A percentile compares a stretch with the other conserved stretches of the same genome.
Conservation (phyloP, 2,329 filamentous ascomycete species). For the Pyrenophora tritici-repentis region DNA sequence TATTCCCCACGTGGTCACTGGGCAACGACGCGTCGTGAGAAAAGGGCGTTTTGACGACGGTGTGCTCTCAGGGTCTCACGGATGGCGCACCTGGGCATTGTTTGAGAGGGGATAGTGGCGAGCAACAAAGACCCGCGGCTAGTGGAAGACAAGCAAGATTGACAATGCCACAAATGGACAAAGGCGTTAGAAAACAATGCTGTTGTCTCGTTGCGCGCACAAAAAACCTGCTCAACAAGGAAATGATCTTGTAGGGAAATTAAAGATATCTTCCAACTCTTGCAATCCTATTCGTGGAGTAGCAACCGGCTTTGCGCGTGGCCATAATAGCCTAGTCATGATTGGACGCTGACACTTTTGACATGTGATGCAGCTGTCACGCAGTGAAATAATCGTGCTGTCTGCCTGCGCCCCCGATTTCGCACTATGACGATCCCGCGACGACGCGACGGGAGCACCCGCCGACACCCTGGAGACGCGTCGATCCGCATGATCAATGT, state of each 20-base stretch:
- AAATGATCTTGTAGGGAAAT: no score
- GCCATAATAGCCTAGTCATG: no score
- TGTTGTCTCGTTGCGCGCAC: neutral
- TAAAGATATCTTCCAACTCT: no score
- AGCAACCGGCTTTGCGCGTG: no score
- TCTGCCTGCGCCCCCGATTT: no score
- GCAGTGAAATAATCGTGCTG: neutral
- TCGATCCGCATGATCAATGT: no score
- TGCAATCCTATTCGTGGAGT: no score
- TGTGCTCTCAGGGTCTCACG: constrained; percentile 1
- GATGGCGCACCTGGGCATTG: neutral
- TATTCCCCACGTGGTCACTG: neutral
- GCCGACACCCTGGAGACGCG: no score
- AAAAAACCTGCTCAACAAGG: no score
- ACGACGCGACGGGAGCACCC: no score
- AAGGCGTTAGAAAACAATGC: constrained; percentile 6
- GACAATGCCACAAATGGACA: constrained; percentile 11
- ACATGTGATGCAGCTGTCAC: neutral
- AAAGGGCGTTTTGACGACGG: constrained; percentile 7
- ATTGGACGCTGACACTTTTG: no score
- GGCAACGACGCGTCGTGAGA: constrained; percentile 3
- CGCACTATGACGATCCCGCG: no score
- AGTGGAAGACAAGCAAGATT: constrained; percentile 1
- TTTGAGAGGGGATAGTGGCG: constrained; percentile 2
- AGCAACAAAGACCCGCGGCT: constrained; percentile 6